A percentile compares a stretch with the other conserved stretches of the same genome.
phyloP scores from a whole-genome alignment of 2,329 filamentous ascomycete species.

The Hirsutella minnesotensis region DNA sequence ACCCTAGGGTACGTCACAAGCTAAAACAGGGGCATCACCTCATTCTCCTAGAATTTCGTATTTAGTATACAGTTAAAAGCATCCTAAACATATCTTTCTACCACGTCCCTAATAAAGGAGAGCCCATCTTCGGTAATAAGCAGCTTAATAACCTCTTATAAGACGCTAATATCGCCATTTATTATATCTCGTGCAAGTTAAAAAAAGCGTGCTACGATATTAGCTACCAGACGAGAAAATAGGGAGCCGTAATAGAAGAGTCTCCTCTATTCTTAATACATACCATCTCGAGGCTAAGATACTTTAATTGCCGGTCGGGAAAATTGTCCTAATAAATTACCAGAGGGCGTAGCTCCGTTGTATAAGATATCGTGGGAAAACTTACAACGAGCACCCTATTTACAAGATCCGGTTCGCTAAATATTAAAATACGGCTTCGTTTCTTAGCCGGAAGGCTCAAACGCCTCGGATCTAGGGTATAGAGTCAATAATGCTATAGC shows the following conservation, averaged over 20 bases:
- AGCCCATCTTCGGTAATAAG: constrained; percentile 18
- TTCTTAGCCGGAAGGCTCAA: too few species aligned
- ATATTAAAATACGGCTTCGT: too few species aligned
- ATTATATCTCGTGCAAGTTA: constrained; percentile 9
- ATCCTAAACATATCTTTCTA: constrained; percentile 12
- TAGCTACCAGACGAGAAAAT: neutral
- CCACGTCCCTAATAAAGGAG: constrained; percentile 12
- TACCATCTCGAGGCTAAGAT: too few species aligned
- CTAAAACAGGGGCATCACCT: constrained; percentile 20
- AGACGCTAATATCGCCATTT: constrained; percentile 8
- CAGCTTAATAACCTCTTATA: constrained; percentile 9
- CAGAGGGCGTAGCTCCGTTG: too few species aligned
- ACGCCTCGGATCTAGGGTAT: too few species aligned
- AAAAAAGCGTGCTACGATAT: constrained; percentile 7
- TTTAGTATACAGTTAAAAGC: constrained; percentile 1
- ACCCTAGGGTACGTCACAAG: constrained; percentile 23
- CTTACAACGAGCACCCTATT: too few species aligned
- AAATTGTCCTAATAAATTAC: too few species aligned
- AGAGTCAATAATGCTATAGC: too few species aligned
- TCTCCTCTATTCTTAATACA: constrained; percentile 9
- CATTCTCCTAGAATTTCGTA: constrained; percentile 11
- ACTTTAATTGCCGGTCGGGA: too few species aligned
- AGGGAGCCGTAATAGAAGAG: constrained; percentile 2
- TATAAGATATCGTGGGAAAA: too few species aligned
- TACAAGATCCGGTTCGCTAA: too few species aligned